These are phyloP conservation scores for Ceratobasidium sp. DNA, from an alignment of 1,284 basidiomycete species.

Conservation along the genomic window DNA sequence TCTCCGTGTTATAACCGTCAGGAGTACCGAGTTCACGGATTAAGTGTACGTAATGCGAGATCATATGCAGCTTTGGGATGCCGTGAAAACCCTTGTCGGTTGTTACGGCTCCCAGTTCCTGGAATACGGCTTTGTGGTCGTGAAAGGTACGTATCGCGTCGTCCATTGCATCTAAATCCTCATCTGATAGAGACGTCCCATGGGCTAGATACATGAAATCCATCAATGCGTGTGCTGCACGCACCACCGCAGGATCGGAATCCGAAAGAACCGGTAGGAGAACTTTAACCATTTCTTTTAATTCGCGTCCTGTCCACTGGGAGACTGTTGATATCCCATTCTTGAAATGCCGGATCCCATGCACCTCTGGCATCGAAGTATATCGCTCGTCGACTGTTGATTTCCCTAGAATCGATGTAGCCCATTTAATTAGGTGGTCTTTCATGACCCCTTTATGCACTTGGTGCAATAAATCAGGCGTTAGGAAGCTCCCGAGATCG, in stretches of 20 bases:
- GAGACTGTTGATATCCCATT: constrained; percentile 45
- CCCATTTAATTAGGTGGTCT: constrained; percentile 46
- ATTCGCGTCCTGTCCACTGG: constrained; percentile 49
- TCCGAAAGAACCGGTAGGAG: constrained; percentile 49
- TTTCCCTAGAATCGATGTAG: constrained; percentile 2
- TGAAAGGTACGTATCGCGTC: constrained; percentile 49
- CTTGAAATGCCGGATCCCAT: constrained; percentile 33
- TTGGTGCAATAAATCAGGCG: constrained; percentile 50
- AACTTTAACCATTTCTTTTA: constrained; percentile 50
- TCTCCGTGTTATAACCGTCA: constrained; percentile 42
- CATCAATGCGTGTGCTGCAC: constrained; percentile 46
- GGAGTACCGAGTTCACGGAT: constrained; percentile 40
- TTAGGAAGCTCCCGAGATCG: constrained; percentile 46
- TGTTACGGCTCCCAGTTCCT: constrained; percentile 45
- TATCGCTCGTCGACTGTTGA: constrained; percentile 36
- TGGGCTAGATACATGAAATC: constrained; percentile 50
- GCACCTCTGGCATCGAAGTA: constrained; percentile 25
- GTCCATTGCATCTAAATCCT: constrained; percentile 51
- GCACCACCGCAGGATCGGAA: constrained; percentile 25
- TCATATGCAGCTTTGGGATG: constrained; percentile 53
- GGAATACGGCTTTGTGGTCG: constrained; percentile 49
- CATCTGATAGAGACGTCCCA: constrained; percentile 18
- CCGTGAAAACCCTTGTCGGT: constrained; percentile 48
- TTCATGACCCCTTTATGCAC: constrained; percentile 50
- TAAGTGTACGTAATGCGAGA: constrained; percentile 43